These are phyloP conservation scores for Sarocladium oryzae DNA, from an alignment of 2,329 filamentous ascomycete species.

Conservation along the genomic window DNA sequence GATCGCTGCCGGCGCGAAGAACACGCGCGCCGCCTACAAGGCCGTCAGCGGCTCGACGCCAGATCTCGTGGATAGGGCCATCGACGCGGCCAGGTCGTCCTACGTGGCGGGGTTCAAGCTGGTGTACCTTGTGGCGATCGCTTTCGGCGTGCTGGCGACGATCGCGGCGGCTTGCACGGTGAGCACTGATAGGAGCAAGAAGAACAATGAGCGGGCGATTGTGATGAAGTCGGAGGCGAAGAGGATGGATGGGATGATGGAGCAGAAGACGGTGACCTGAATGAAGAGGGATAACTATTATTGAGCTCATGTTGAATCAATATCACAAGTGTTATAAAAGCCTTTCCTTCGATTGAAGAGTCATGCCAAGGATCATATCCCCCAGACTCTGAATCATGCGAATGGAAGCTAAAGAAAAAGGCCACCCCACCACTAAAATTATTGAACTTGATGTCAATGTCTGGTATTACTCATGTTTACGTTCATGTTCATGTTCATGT, in stretches of 20 bases:
- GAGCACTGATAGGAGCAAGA: constrained; percentile 24
- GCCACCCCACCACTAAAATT: no score
- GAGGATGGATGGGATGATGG: constrained; percentile 12
- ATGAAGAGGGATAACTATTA: neutral
- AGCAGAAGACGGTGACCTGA: constrained; percentile 11
- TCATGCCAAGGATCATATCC: neutral
- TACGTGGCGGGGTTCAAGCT: constrained; percentile 28
- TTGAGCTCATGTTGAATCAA: no score
- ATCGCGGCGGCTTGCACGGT: constrained; percentile 24
- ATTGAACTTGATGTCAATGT: no score
- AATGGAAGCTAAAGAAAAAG: no score
- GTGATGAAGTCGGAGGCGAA: constrained; percentile 19
- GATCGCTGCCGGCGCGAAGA: constrained; percentile 22
- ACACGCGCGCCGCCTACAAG: constrained; percentile 26
- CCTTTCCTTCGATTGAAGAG: neutral
- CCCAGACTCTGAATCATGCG: neutral
- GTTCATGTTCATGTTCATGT: no score
- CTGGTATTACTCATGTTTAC: no score
- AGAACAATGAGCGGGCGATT: constrained; percentile 21
- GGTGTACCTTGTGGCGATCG: constrained; percentile 28
- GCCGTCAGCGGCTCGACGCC: constrained; percentile 22
- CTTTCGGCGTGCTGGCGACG: constrained; percentile 24
- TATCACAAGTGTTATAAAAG: no score
- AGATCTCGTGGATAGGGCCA: constrained; percentile 18
- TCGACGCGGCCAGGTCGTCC: constrained; percentile 22